Evolutionary conservation across 2,329 filamentous ascomycete genomes (phyloP).

Genomic region (Spiromastix sp.): DNA sequence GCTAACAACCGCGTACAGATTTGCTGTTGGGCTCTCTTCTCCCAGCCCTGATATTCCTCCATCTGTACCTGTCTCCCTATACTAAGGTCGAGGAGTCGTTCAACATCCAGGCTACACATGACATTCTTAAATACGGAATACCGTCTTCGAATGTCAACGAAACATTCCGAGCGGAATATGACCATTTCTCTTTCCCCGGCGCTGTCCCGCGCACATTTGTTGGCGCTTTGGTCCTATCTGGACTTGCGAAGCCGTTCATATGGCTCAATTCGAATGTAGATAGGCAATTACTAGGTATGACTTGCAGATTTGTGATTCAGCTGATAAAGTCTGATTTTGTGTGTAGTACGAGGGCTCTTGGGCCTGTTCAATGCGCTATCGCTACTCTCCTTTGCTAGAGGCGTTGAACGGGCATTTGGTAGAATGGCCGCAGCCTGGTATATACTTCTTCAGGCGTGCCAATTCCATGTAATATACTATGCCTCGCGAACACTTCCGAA

Average conservation of each 20-base stretch:
- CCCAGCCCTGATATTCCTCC: slow-evolving; percentile 53
- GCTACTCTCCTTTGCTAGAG: slow-evolving; percentile 55
- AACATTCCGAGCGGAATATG: slow-evolving; percentile 57
- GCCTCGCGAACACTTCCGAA: slow-evolving; percentile 86
- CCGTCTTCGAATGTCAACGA: slow-evolving; percentile 46
- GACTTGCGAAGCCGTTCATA: slow-evolving; percentile 57
- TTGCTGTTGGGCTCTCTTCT: slow-evolving; percentile 40
- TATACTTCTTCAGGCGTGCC: slow-evolving; percentile 62
- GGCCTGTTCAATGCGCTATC: slow-evolving; percentile 64
- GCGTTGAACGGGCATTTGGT: slow-evolving; percentile 60
- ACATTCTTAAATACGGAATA: slow-evolving; percentile 73
- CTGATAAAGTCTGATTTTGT: background rate
- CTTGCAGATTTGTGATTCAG: background rate
- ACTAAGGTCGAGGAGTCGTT: slow-evolving; percentile 99
- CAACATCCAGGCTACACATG: slow-evolving; percentile 88
- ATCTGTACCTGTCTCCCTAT: slow-evolving; percentile 69
- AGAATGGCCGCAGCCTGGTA: slow-evolving; percentile 65
- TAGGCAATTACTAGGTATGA: slow-evolving; percentile 45
- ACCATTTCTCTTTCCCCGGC: slow-evolving; percentile 84
- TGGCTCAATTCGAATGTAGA: slow-evolving; percentile 48
- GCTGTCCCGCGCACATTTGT: slow-evolving; percentile 86
- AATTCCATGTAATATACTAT: slow-evolving; percentile 93
- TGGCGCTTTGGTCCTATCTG: slow-evolving; percentile 67
- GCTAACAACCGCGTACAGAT: too few relatives aligned
- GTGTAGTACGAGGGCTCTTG: slow-evolving; percentile 59